Evolutionary conservation across 805 yeast species (phyloP).

Genomic region (Jamesozyma lodderae): DNA sequence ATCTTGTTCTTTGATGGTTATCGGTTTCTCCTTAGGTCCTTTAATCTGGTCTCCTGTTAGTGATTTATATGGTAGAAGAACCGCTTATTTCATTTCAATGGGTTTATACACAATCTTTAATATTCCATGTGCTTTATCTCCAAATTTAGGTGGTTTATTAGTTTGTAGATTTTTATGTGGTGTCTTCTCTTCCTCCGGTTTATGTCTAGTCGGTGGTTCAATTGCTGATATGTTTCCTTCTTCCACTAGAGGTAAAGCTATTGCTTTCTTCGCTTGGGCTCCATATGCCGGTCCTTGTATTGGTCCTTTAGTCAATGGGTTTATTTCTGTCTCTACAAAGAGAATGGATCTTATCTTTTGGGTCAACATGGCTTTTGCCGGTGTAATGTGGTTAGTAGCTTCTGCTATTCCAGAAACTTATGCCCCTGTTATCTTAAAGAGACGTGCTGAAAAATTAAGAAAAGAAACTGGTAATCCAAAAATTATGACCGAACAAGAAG

Average conservation of each 20-base stretch:
- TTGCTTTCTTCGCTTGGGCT: slow-evolving; percentile 84
- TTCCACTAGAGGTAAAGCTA: slow-evolving; percentile 77
- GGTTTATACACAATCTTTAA: slow-evolving; percentile 69
- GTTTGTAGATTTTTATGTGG: slow-evolving; percentile 85
- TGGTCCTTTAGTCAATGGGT: slow-evolving; percentile 84
- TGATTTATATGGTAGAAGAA: slow-evolving; percentile 78
- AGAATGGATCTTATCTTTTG: slow-evolving; percentile 67
- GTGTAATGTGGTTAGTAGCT: slow-evolving; percentile 64
- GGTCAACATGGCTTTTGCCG: slow-evolving; percentile 91
- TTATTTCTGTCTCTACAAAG: slow-evolving; percentile 63
- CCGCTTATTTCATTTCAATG: slow-evolving; percentile 71
- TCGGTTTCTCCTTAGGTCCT: slow-evolving; percentile 84
- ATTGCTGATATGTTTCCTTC: slow-evolving; percentile 82
- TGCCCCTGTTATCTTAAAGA: slow-evolving; percentile 70
- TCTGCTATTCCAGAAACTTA: slow-evolving; percentile 79
- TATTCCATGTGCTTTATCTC: slow-evolving; percentile 79
- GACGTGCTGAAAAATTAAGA: slow-evolving; percentile 56
- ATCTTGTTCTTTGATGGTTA: slow-evolving; percentile 77
- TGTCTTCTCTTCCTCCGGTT: slow-evolving; percentile 73
- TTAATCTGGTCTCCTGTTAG: slow-evolving; percentile 82
- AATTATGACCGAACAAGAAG: slow-evolving; percentile 91
- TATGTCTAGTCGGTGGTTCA: slow-evolving; percentile 84
- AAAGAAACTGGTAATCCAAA: slow-evolving; percentile 72
- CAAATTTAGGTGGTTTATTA: slow-evolving; percentile 70
- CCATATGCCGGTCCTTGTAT: slow-evolving; percentile 91